phyloP scores from a whole-genome alignment of 1,284 basidiomycete genomes.

The Ustanciosporium gigantosporum region DNA sequence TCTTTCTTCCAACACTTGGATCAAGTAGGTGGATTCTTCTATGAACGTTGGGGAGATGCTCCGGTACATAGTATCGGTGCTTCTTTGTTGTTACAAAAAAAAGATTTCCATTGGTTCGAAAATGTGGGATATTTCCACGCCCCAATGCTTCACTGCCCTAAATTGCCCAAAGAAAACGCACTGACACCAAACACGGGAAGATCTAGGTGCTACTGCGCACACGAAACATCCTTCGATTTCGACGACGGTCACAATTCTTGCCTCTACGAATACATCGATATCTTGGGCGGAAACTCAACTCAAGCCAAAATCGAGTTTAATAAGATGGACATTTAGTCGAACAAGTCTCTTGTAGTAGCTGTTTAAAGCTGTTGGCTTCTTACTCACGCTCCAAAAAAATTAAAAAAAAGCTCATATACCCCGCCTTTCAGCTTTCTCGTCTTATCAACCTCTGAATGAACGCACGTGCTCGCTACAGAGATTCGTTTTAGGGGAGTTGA shows the following conservation, averaged over 20 bases:
- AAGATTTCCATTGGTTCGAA: slow-evolving; percentile 49
- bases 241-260: slow-evolving; percentile 19
- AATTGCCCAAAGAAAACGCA: slow-evolving; percentile 1
- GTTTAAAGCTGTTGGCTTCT: no score
- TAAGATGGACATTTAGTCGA: no score
- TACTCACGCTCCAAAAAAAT: no score
- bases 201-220: slow-evolving; percentile 21
- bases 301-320: slow-evolving; percentile 4
- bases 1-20: slow-evolving; percentile 80
- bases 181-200: slow-evolving; percentile 25
- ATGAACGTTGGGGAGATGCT: slow-evolving; percentile 79
- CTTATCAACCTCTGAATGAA: no score
- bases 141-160: slow-evolving; percentile 52
- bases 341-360: no score
- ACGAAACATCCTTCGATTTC: slow-evolving; percentile 25
- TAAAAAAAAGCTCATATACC: no score
- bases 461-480: no score
- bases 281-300: slow-evolving; percentile 17
- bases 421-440: no score
- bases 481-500: no score
- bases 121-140: slow-evolving; percentile 55
- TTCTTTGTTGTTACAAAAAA: slow-evolving; percentile 42
- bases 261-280: slow-evolving; percentile 20
- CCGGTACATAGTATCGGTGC: slow-evolving; percentile 63
- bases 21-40: slow-evolving; percentile 69